Conservation (phyloP, 208 protist species). For the Leishmania mexicana region DNA sequence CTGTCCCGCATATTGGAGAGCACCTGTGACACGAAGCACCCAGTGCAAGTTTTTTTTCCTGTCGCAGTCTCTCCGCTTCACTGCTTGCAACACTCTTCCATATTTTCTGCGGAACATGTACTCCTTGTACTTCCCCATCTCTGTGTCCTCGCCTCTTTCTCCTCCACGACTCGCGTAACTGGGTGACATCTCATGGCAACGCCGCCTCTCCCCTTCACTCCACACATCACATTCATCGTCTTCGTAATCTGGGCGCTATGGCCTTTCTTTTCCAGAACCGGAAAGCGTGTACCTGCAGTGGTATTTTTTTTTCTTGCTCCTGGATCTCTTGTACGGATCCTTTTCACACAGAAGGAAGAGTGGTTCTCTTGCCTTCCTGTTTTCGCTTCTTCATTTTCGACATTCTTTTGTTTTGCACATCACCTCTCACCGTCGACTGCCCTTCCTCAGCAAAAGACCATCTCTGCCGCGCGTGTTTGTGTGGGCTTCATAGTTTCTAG, state of each 20-base stretch:
- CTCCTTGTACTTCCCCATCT: background rate
- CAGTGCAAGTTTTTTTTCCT: background rate
- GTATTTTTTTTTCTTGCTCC: background rate
- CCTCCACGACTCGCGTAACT: background rate
- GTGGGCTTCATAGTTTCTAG: background rate
- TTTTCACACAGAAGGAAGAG: conserved; percentile 6
- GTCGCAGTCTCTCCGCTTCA: background rate
- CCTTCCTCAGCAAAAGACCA: background rate
- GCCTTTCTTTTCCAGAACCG: background rate
- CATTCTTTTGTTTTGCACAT: background rate
- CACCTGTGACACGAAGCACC: background rate
- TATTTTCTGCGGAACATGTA: background rate
- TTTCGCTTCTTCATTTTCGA: background rate
- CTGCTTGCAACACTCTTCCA: background rate
- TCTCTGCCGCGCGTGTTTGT: background rate
- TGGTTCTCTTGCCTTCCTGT: background rate
- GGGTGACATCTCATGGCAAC: background rate
- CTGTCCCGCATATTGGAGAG: background rate
- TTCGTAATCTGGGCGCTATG: background rate
- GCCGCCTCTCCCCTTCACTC: background rate
- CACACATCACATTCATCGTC: background rate
- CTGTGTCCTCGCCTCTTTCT: conserved; percentile 3
- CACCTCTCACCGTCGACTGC: background rate
- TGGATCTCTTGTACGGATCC: background rate
- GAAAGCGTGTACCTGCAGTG: background rate